Conservation (phyloP, 1,284 basidiomycete species). For the Fomitopsis pinicola region DNA sequence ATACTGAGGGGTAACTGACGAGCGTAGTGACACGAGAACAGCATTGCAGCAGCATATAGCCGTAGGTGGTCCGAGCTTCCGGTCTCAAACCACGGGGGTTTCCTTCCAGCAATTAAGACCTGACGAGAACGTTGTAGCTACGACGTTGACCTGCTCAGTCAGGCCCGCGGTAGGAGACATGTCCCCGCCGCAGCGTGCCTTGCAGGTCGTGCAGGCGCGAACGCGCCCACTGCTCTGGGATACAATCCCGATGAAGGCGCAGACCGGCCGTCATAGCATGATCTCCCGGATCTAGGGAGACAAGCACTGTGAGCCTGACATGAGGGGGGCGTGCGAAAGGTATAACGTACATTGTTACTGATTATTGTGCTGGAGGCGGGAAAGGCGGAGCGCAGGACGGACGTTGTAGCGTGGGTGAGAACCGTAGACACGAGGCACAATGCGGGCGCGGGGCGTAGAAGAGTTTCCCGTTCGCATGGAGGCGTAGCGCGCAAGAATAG, state of each 20-base stretch:
- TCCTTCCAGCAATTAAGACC: background rate
- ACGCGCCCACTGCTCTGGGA: background rate
- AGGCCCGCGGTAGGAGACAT: background rate
- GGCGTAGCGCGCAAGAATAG: slow-evolving; percentile 3
- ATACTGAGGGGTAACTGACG: background rate
- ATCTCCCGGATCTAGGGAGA: slow-evolving; percentile 45
- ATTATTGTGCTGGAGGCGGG: slow-evolving; percentile 48
- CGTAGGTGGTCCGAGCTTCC: background rate
- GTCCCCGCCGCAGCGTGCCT: background rate
- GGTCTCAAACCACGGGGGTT: background rate
- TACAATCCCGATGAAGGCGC: background rate
- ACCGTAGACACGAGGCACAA: slow-evolving; percentile 5
- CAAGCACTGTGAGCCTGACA: slow-evolving; percentile 1
- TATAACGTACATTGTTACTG: slow-evolving; percentile 60
- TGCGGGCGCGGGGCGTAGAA: background rate
- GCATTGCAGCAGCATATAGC: background rate
- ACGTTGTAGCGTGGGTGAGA: background rate
- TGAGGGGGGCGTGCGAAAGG: slow-evolving; percentile 7
- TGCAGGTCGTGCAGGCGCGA: background rate
- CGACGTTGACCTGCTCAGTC: background rate
- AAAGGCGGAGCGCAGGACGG: background rate
- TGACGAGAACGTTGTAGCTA: background rate
- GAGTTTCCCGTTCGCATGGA: background rate
- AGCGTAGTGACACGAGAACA: background rate
- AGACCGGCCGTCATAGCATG: slow-evolving; percentile 34